Conservation (phyloP, 2,329 filamentous ascomycete genomes). For the Fusarium sarcochroum region DNA sequence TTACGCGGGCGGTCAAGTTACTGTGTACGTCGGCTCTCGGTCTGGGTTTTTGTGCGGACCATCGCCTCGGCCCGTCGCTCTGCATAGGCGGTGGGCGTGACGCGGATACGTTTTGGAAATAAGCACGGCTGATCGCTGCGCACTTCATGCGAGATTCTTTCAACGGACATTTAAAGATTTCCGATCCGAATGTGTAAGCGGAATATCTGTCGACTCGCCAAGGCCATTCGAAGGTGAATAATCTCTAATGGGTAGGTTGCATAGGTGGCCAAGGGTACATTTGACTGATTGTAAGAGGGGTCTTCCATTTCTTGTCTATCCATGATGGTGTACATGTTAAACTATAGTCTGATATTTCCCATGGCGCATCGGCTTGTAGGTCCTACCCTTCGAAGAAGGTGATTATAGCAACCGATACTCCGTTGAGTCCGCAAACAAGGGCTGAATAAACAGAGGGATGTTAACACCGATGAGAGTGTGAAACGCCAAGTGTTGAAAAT, state of each 20-base stretch:
- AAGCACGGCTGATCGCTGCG: not conserved
- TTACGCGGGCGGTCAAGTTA: not conserved
- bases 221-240: too few species aligned
- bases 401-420: too few species aligned
- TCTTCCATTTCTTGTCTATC: too few species aligned
- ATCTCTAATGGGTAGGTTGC: too few species aligned
- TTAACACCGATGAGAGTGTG: not conserved
- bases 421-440: too few species aligned
- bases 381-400: too few species aligned
- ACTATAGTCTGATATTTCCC: too few species aligned
- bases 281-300: too few species aligned
- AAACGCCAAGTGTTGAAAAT: not conserved
- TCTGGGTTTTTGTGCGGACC: constrained; percentile 12
- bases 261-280: too few species aligned
- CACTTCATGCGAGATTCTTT: not conserved
- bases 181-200: constrained; percentile 12
- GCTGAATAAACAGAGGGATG: not conserved
- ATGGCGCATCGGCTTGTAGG: too few species aligned
- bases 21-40: constrained; percentile 24
- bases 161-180: constrained; percentile 6
- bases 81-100: not conserved
- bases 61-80: constrained; percentile 31
- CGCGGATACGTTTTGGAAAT: constrained; percentile 2
- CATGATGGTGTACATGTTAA: too few species aligned
- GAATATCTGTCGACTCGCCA: not conserved